These are phyloP conservation scores for Paraleonurus japonicus DNA, from an alignment of 257 asterid species.

Conservation along the genomic window DNA sequence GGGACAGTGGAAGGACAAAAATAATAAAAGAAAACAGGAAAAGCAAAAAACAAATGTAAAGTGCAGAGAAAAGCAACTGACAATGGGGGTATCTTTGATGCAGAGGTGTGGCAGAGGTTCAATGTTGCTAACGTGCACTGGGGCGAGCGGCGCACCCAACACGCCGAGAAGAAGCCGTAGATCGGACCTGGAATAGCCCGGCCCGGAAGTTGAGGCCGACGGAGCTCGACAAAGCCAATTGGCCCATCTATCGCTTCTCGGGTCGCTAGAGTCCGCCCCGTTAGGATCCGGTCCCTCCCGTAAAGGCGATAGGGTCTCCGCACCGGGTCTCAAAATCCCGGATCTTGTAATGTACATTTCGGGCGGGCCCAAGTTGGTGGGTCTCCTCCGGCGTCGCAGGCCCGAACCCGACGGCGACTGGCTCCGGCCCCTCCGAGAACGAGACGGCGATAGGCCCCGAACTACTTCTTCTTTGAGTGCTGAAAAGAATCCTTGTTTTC, in stretches of 20 bases:
- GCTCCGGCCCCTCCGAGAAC: conserved; percentile 55
- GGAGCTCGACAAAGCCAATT: conserved; percentile 76
- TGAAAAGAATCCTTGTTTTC: conserved; percentile 64
- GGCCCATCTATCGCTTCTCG: conserved; percentile 58
- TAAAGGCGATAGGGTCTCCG: conserved; percentile 61
- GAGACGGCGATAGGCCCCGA: conserved; percentile 64
- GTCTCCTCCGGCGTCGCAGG: conserved; percentile 50
- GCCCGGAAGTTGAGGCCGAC: conserved; percentile 42
- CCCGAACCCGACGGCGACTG: conserved; percentile 67
- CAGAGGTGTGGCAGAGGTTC: conserved; percentile 72
- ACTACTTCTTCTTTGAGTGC: conserved; percentile 67
- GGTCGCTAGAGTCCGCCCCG: conserved; percentile 47
- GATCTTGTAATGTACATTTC: conserved; percentile 58
- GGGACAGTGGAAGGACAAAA: background rate
- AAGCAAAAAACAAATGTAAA: background rate
- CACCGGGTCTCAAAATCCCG: conserved; percentile 56
- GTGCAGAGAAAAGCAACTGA: conserved; percentile 33
- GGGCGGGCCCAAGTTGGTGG: conserved; percentile 41
- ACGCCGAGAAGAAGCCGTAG: conserved; percentile 70
- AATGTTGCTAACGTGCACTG: conserved; percentile 62
- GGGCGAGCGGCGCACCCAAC: conserved; percentile 77
- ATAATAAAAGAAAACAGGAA: background rate
- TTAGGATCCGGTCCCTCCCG: conserved; percentile 80
- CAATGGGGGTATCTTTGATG: conserved; percentile 74
- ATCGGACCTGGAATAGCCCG: conserved; percentile 56